Conservation (phyloP, 2,329 filamentous ascomycete genomes). For the Ambrosiella xylebori region DNA sequence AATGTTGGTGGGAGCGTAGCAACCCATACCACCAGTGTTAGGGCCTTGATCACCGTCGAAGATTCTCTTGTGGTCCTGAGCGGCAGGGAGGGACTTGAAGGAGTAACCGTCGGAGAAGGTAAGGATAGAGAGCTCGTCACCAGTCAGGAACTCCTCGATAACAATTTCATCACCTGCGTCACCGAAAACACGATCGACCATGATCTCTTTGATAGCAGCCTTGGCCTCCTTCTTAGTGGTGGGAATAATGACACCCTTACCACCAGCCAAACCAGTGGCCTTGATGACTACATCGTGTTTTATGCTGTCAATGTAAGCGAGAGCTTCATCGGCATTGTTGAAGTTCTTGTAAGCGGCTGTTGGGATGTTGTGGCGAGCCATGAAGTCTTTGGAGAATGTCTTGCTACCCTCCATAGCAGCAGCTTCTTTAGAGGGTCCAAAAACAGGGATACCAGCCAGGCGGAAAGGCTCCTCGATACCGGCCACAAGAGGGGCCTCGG, state of each 20-base stretch:
- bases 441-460: slow-evolving; percentile 55
- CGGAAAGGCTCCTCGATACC: slow-evolving; percentile 76
- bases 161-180: slow-evolving; percentile 78
- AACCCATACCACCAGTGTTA: slow-evolving; percentile 96
- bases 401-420: slow-evolving; percentile 92
- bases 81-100: slow-evolving; percentile 68
- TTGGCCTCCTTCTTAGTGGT: slow-evolving; percentile 67
- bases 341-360: slow-evolving; percentile 89
- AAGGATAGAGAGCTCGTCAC: slow-evolving; percentile 82
- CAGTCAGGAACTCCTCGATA: slow-evolving; percentile 82
- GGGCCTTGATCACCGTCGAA: slow-evolving; percentile 78
- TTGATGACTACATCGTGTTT: slow-evolving; percentile 77
- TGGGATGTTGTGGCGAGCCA: slow-evolving; percentile 77
- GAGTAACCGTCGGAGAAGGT: slow-evolving; percentile 82
- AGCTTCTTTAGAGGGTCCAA: slow-evolving; percentile 71
- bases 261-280: slow-evolving; percentile 76
- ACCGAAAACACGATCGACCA: slow-evolving; percentile 77
- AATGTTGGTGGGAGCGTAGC: slow-evolving; percentile 79
- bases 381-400: slow-evolving; percentile 95
- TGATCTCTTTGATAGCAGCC: slow-evolving; percentile 68
- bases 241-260: slow-evolving; percentile 90
- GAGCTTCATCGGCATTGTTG: slow-evolving; percentile 53
- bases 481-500: slow-evolving; percentile 83
- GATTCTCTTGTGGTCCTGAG: slow-evolving; percentile 93
- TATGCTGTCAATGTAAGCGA: slow-evolving; percentile 55